These are phyloP conservation scores for Zymoseptoria ardabiliae DNA, from an alignment of 2,329 filamentous ascomycete species.

Conservation along the genomic window DNA sequence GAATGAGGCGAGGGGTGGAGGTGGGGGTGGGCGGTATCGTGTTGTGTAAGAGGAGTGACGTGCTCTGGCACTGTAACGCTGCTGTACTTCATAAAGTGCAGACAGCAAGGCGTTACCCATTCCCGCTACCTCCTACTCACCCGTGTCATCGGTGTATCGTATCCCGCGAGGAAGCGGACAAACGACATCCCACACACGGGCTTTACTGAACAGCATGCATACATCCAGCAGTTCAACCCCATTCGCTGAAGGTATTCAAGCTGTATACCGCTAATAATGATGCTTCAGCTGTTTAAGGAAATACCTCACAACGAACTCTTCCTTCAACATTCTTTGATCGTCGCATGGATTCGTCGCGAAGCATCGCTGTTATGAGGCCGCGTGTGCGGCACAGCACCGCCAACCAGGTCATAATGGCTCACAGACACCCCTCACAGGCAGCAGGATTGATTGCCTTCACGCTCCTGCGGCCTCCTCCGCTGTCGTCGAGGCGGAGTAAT, in stretches of 20 bases:
- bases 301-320: no score
- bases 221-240: no score
- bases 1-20: constrained; percentile 69
- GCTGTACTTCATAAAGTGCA: neutral
- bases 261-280: no score
- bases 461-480: neutral
- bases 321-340: neutral
- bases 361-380: neutral
- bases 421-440: neutral
- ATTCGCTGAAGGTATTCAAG: no score
- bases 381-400: neutral
- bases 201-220: no score
- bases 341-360: neutral
- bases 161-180: no score
- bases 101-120: neutral
- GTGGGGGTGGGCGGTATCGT: constrained; percentile 63
- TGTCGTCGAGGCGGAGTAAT: neutral
- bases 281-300: no score
- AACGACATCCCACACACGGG: no score
- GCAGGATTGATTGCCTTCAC: neutral
- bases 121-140: neutral
- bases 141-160: no score
- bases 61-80: neutral
- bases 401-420: neutral
- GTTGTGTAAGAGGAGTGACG: constrained; percentile 52